phyloP scores from a whole-genome alignment of 345 rosid species.

The Eucalyptus pauciflora region DNA sequence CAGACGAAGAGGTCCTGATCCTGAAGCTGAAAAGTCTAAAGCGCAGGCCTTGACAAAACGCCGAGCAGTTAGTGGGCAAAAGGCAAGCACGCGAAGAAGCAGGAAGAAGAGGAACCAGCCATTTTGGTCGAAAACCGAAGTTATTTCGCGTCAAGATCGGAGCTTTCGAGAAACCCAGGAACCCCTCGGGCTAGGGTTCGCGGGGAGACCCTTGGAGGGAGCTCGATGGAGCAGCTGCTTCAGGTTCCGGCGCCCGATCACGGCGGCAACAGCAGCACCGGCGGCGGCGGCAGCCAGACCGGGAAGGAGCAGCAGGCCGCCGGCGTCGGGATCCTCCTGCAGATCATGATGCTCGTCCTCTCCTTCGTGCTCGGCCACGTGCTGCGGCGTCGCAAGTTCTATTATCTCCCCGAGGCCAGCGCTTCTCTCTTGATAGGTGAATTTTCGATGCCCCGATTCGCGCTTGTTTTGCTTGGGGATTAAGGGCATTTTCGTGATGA shows the following conservation, averaged over 20 bases:
- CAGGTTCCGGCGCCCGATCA: neutral
- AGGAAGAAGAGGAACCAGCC: neutral
- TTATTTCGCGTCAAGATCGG: neutral
- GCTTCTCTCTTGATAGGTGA: slow-evolving; percentile 95
- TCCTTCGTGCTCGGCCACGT: slow-evolving; percentile 96
- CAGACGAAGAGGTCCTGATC: neutral
- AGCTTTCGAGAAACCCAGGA: neutral
- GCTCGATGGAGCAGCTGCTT: neutral
- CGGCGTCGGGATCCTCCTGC: slow-evolving; percentile 94
- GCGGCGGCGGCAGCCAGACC: neutral
- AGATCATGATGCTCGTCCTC: slow-evolving; percentile 99
- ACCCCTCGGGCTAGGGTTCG: neutral
- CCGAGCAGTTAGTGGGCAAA: neutral
- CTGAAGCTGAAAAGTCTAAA: neutral
- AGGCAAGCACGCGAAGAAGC: neutral
- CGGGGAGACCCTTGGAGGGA: neutral
- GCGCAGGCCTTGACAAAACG: neutral
- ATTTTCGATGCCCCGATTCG: neutral
- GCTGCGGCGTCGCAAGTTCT: slow-evolving; percentile 92
- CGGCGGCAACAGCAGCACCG: neutral
- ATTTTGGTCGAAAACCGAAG: neutral
- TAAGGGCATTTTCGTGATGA: neutral
- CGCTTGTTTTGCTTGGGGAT: neutral
- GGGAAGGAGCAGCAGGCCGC: slow-evolving; percentile 96
- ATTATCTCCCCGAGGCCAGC: slow-evolving; percentile 96